phyloP scores from a whole-genome alignment of 139 green algal species.

The Mesotaenium endlicherianum region DNA sequence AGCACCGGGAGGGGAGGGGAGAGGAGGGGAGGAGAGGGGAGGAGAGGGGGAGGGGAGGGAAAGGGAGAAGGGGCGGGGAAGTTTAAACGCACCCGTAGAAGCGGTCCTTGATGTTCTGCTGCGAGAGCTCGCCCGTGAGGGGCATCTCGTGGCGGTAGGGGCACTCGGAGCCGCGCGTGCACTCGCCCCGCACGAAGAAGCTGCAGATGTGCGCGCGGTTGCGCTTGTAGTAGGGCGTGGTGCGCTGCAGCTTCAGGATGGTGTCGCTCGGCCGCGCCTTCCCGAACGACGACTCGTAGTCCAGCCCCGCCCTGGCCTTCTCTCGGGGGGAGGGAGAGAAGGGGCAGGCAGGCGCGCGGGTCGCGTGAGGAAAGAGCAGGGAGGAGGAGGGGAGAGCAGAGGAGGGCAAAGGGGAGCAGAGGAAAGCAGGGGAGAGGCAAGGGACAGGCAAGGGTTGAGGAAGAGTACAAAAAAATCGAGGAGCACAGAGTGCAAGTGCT shows the following conservation, averaged over 20 bases:
- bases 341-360: neutral
- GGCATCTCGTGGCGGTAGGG: constrained; percentile 68
- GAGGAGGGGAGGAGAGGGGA: too few relatives aligned
- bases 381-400: neutral
- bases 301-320: constrained; percentile 28
- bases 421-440: neutral
- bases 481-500: too few relatives aligned
- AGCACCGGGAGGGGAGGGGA: too few relatives aligned
- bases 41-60: too few relatives aligned
- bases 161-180: constrained; percentile 92
- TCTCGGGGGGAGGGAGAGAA: neutral
- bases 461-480: too few relatives aligned
- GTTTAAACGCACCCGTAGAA: constrained; percentile 87
- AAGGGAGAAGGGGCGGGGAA: too few relatives aligned
- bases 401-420: neutral
- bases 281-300: constrained; percentile 49
- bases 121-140: constrained; percentile 62
- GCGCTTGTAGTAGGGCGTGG: constrained; percentile 93
- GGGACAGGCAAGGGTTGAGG: neutral
- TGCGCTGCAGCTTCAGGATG: constrained; percentile 80
- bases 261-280: constrained; percentile 65
- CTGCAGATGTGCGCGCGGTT: constrained; percentile 91
- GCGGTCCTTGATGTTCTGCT: constrained; percentile 96
- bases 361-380: too few relatives aligned
- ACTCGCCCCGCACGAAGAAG: constrained; percentile 90